Evolutionary conservation across 768 basidiomycete genomes (phyloP), one percentile per base, ranked within the genome.

Genomic region (Termitomyces sp.): DNA sequence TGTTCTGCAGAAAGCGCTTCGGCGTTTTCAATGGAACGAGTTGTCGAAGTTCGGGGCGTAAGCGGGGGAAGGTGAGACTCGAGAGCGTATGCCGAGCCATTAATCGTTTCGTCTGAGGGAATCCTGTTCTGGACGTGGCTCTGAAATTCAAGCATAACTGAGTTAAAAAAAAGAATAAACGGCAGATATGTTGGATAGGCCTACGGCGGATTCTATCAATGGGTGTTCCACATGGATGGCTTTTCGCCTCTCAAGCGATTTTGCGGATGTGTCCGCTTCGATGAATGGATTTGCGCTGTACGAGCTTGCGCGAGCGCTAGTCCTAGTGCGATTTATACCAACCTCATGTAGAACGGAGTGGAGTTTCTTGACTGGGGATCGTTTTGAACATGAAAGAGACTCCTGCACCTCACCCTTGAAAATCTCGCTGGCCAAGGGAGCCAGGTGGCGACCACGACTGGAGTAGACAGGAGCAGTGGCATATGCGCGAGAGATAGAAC

Each of bases 191-290:
- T 25, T 43, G 7, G 22, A 22, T 7, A 10, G 32, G 18, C 16
- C 5, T 25, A 48, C 47, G 10, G 16, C 33, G 25, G 33, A 35
- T 22, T 48, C 16, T 11, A n/a, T 9, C 3, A 22, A n/a, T 23
- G 29, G 33, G 16, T 23, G 32, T 10, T 48, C 46, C 46, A 48
- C 3, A 25, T 23, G 33, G 16, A 66, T 58, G 6, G 64, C 66
- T 15, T 58, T 60, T 23, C 65, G 61, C 45, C 66, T 69, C 20
- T 57, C 58, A 4, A 64, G 51, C 25, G 57, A 45, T 29, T 58
- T 67, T 12, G 61, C 59, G 29, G 59, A 62, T 40, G 60, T 49
- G 13, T 27, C 45, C 20, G 36, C 29, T 2, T 49, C 36, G 31
- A 18, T 27, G 23, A 52, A 27, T 31, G 29, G 38, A 18, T 39